phyloP scores from a whole-genome alignment of 768 basidiomycete species.

The Calocera cornea region DNA sequence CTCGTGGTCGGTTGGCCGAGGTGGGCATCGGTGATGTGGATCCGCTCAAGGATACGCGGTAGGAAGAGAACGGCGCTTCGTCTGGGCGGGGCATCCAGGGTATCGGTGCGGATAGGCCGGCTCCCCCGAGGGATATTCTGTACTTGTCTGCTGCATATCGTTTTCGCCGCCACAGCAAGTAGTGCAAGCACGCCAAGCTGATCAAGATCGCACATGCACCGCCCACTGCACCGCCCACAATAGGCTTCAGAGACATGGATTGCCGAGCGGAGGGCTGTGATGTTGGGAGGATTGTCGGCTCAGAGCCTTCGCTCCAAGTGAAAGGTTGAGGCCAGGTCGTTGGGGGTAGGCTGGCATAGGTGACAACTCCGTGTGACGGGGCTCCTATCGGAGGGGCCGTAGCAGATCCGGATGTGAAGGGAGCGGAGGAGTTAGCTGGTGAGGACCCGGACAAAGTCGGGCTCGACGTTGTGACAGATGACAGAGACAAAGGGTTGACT shows the following conservation, averaged over 20 bases:
- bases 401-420: too few relatives aligned
- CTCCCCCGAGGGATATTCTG: neutral
- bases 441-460: too few relatives aligned
- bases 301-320: too few relatives aligned
- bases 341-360: too few relatives aligned
- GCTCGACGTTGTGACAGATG: too few relatives aligned
- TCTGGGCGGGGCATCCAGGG: neutral
- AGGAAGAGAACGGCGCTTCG: neutral
- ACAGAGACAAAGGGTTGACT: too few relatives aligned
- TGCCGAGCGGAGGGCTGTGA: neutral
- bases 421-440: too few relatives aligned
- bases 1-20: neutral
- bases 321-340: too few relatives aligned
- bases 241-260: neutral
- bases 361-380: too few relatives aligned
- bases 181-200: neutral
- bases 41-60: neutral
- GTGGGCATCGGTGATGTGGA: neutral
- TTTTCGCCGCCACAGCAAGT: neutral
- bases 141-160: neutral
- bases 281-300: too few relatives aligned
- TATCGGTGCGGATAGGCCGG: neutral
- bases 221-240: neutral
- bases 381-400: too few relatives aligned
- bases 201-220: neutral